Evolutionary conservation across 2,329 filamentous ascomycete genomes (phyloP), one percentile per base, ranked within the genome.

Genomic region (Colletotrichum sp.): DNA sequence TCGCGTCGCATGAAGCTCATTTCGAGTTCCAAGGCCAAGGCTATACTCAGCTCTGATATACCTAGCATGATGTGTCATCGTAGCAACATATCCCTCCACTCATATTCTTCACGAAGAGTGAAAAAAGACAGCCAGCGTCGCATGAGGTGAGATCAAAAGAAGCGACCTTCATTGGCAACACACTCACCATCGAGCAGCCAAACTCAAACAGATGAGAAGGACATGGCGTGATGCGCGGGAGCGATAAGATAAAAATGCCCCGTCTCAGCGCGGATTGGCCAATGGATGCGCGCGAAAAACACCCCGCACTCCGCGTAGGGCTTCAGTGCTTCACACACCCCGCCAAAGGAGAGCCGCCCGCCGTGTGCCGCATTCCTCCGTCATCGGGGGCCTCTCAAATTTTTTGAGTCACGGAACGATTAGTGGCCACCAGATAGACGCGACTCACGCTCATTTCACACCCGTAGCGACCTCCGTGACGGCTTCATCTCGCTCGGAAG

Each of bases 351-450:
- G 18, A 26, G 36, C 62, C 28, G 69, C 73, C 71, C 38, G 38
- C 38, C 1, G 69, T 62, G 62, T 69, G 58, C 48, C 62, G 69
- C 10, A 13, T 34, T 13, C 52, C 36, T 62, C 67, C 55, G 73
- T 73, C 56, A 75, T 75, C 73, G 73, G 73, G 73, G 68, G 28
- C 61, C 26, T 58, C 32, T 68, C 58, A 56, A 68, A 65, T 43
- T 75, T 75, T 72, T 75, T 73, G 64, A 75, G 73, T 75, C 69
- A 75, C 56, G 62, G 36, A 58, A 38, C 5, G 26, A 56, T 30
- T 52, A 38, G 62, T 58, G 36, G 68, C 60, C 58, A 70, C 32
- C 32, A 28, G 30, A 34, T 75, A 43, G 43, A 32, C 21, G 34
- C 32, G 62, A 60, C 32, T 72, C 62, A 56, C 66, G 30, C 58